Percentiles rank a stretch among this genome's conserved stretches.
phyloP scores from a whole-genome alignment of 2,329 filamentous ascomycete species.

The Pestalotiopsis sp. region DNA sequence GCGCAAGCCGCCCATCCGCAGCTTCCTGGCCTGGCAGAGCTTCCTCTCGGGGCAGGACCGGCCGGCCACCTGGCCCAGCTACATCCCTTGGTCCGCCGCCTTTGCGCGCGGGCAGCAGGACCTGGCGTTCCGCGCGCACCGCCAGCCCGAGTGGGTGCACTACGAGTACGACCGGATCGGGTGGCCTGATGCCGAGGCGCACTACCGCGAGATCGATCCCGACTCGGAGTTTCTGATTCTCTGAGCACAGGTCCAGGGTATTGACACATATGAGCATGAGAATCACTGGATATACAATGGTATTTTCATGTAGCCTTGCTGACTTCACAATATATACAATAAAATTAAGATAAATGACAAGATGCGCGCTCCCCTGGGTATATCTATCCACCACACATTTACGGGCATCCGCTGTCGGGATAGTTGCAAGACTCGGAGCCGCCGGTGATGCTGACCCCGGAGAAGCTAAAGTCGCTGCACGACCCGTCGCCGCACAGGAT shows the following conservation, averaged over 20 bases:
- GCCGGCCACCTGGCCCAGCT: conserved; percentile 11
- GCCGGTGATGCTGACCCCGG: conserved; percentile 11
- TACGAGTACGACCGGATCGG: conserved; percentile 14
- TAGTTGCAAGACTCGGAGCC: conserved; percentile 9
- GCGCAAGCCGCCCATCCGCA: conserved; percentile 13
- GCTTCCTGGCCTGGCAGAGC: conserved; percentile 12
- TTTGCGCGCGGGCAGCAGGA: conserved; percentile 12
- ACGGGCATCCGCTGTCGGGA: conserved; percentile 5
- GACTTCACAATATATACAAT: not conserved
- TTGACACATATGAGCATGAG: not conserved
- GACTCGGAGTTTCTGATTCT: conserved; percentile 14
- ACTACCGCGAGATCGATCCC: conserved; percentile 11
- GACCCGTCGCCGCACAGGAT: conserved; percentile 35
- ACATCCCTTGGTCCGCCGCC: conserved; percentile 15
- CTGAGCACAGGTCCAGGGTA: not conserved
- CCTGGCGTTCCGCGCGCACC: conserved; percentile 4
- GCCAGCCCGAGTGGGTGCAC: conserved; percentile 13
- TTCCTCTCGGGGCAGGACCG: not conserved
- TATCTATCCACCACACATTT: not conserved
- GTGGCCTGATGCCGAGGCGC: conserved; percentile 9
- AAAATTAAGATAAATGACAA: not conserved
- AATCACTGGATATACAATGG: too few relatives aligned
- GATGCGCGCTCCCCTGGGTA: not conserved
- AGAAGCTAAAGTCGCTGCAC: conserved; percentile 23
- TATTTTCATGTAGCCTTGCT: not conserved